Evolutionary conservation across 495 filamentous ascomycete genomes (phyloP), one percentile per base, ranked within the genome.

Genomic region (Penicillium tannophilum): DNA sequence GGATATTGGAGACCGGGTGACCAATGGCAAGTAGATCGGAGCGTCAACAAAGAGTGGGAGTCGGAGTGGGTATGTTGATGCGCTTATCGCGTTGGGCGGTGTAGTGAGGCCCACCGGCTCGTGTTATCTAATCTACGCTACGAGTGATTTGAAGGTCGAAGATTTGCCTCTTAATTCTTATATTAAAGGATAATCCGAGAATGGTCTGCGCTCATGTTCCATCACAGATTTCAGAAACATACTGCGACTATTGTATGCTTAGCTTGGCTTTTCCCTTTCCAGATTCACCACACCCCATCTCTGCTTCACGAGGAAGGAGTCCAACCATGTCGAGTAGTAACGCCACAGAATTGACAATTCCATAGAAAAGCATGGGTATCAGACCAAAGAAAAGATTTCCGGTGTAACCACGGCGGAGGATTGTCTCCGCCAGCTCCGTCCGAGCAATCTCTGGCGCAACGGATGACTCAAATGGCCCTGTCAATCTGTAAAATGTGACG

Each of bases 291-390:
- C 20, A 26, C 6, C 31, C 46, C 7, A 33, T 30, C 11, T 30
- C 16, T 6, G 46, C 1, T 17, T 31, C 46, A 10, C 26, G 24
- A 31, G 46, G 46, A 17, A 49, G 46, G 62, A 61, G 33, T 52
- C 60, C 60, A 16, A 62, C 20, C 11, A 33, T 12, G 20, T 62
- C 55, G 9, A 62, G 28, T 12, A 50, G 30, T 11, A 58, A 58
- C 1, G 60, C 60, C 11, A 57, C 51, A 9, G 55, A 31, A 54
- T 62, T 62, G 42, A 62, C 19, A 6, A 58, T 0, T 2, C 60
- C 60, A 54, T 62, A 62, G 17, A 62, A 62, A 3, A 62, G 19
- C 60, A 62, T 62, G 17, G 60, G 60, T 14, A 62, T 54, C 8
- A 54, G 0, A 3, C 60, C 60, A 50, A 62, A 62, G 20, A 62